A percentile compares a stretch with the other conserved stretches of the same genome.
phyloP scores from a whole-genome alignment of 1,284 basidiomycete genomes.

The Marasmius tenuissimus region DNA sequence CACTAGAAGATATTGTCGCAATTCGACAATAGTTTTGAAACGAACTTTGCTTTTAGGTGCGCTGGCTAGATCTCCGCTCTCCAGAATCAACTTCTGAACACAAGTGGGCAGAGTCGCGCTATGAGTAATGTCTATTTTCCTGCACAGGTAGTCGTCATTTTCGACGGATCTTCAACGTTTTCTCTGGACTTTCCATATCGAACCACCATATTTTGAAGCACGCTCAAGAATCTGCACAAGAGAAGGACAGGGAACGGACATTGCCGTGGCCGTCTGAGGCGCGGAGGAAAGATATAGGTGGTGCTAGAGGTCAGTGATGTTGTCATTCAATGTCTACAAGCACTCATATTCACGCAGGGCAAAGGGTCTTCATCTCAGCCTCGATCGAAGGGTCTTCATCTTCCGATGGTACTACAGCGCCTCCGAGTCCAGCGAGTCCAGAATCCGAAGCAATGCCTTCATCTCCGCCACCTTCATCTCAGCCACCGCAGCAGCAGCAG shows the following conservation, averaged over 20 bases:
- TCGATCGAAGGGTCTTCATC: neutral
- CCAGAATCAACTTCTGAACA: neutral
- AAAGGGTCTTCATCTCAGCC: neutral
- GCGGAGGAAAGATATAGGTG: too few species aligned
- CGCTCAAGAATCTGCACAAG: slow-evolving; percentile 13
- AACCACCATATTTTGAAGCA: slow-evolving; percentile 50
- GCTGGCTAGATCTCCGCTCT: neutral
- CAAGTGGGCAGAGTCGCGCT: neutral
- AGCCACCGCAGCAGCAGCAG: slow-evolving; percentile 13
- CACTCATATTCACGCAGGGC: neutral
- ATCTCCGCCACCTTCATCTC: slow-evolving; percentile 7
- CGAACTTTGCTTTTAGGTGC: too few species aligned
- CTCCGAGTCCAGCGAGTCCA: slow-evolving; percentile 7
- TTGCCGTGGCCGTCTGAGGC: too few species aligned
- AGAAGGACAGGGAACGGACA: neutral
- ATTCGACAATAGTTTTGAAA: too few species aligned
- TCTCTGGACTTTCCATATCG: slow-evolving; percentile 66
- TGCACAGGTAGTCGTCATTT: slow-evolving; percentile 57
- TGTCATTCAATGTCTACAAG: neutral
- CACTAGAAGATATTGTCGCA: too few species aligned
- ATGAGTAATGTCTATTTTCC: slow-evolving; percentile 63
- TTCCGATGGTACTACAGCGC: neutral
- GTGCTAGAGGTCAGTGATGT: too few species aligned
- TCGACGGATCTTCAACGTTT: slow-evolving; percentile 62
- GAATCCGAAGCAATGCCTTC: slow-evolving; percentile 5